These are phyloP conservation scores for Fusarium palustre DNA, from an alignment of 2,329 filamentous ascomycete species.

Conservation along the genomic window DNA sequence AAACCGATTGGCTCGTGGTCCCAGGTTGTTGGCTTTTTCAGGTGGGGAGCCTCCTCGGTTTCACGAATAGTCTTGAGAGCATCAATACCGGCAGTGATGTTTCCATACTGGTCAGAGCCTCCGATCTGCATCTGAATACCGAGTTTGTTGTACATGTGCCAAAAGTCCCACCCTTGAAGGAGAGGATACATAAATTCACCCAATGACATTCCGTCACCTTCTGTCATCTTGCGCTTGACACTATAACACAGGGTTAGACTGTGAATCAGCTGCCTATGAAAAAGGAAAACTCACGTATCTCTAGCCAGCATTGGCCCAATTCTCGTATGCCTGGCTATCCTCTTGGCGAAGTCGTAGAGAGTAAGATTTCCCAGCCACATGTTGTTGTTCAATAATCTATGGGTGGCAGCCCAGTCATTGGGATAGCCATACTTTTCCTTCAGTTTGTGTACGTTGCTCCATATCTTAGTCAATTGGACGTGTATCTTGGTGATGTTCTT, in stretches of 20 bases:
- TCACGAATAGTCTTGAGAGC: slow-evolving; percentile 80
- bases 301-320: slow-evolving; percentile 88
- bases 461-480: slow-evolving; percentile 77
- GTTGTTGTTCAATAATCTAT: slow-evolving; percentile 82
- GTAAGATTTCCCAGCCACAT: slow-evolving; percentile 81
- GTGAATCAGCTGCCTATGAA: background rate
- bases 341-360: slow-evolving; percentile 79
- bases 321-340: slow-evolving; percentile 78
- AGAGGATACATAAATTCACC: slow-evolving; percentile 94
- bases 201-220: slow-evolving; percentile 92
- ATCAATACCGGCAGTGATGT: slow-evolving; percentile 91
- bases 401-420: slow-evolving; percentile 72
- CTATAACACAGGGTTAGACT: slow-evolving; percentile 47
- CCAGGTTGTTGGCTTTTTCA: slow-evolving; percentile 56
- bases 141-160: slow-evolving; percentile 78
- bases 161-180: slow-evolving; percentile 97
- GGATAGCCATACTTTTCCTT: slow-evolving; percentile 74
- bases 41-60: slow-evolving; percentile 60
- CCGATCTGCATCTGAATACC: slow-evolving; percentile 88
- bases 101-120: slow-evolving; percentile 95
- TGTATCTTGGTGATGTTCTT: slow-evolving; percentile 77
- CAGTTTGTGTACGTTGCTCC: slow-evolving; percentile 76
- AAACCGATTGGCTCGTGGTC: slow-evolving; percentile 79
- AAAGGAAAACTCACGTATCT: slow-evolving; percentile 75
- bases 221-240: slow-evolving; percentile 85